A percentile compares a stretch with the other conserved stretches of the same genome.
These are phyloP conservation scores for Lecanoromycetidae sp. DNA, from an alignment of 2,329 filamentous ascomycete species.

Conservation along the genomic window DNA sequence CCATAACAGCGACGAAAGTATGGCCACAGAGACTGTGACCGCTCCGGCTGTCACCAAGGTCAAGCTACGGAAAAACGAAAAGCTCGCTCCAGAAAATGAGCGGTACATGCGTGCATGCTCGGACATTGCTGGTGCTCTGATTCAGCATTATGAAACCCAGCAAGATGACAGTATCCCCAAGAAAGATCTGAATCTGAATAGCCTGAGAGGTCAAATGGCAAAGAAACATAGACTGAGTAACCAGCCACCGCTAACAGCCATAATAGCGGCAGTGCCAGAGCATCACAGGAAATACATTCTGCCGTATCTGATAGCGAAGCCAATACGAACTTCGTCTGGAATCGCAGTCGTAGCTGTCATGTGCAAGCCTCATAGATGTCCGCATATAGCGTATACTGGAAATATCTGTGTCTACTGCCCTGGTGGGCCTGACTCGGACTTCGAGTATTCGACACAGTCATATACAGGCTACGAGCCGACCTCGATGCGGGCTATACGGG, in stretches of 20 bases:
- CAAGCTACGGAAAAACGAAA: constrained; percentile 55
- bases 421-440: constrained; percentile 93
- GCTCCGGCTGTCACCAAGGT: constrained; percentile 41
- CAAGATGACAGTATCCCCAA: constrained; percentile 59
- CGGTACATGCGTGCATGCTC: constrained; percentile 88
- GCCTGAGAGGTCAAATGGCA: constrained; percentile 69
- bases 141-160: constrained; percentile 81
- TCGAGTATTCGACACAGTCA: constrained; percentile 97
- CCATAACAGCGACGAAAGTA: constrained; percentile 20
- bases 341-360: constrained; percentile 98
- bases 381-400: constrained; percentile 94
- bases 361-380: constrained; percentile 97
- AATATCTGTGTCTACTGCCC: constrained; percentile 99
- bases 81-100: constrained; percentile 84
- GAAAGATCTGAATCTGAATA: constrained; percentile 88
- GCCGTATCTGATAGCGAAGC: constrained; percentile 91
- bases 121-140: constrained; percentile 84
- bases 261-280: constrained; percentile 96
- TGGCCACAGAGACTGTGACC: constrained; percentile 53
- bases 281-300: constrained; percentile 99
- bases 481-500: constrained; percentile 94
- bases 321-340: constrained; percentile 90
- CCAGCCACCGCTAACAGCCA: constrained; percentile 85
- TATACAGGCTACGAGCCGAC: constrained; percentile 98
- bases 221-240: constrained; percentile 85